phyloP scores from a whole-genome alignment of 2,329 filamentous ascomycete species.

The Penicillium olsonii region DNA sequence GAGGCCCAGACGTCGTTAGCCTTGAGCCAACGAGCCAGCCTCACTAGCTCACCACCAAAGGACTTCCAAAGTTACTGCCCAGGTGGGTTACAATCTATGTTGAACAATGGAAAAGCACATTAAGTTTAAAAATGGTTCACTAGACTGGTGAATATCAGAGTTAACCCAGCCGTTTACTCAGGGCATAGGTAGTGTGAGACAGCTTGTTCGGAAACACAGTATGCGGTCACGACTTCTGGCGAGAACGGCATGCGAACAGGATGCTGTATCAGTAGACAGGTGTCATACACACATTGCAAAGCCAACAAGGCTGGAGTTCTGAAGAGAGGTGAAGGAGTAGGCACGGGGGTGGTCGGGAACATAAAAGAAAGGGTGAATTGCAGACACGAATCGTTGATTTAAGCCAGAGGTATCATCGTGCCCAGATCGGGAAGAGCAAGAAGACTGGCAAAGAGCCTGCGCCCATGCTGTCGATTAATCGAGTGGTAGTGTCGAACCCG shows the following conservation, averaged over 20 bases:
- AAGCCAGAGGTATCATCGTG: background rate
- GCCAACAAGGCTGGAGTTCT: conserved; percentile 1
- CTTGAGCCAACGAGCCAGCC: background rate
- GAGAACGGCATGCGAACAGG: conserved; percentile 2
- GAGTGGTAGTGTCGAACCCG: background rate
- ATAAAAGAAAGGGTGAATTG: background rate
- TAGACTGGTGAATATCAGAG: conserved; percentile 3
- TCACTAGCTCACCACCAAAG: too few relatives aligned
- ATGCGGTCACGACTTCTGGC: conserved; percentile 1
- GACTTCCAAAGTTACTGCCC: too few relatives aligned
- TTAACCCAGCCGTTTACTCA: conserved; percentile 1
- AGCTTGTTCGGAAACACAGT: conserved; percentile 7
- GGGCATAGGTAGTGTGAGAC: background rate
- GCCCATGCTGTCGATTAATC: background rate
- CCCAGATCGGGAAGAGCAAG: background rate
- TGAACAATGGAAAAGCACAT: background rate
- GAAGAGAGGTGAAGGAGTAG: background rate
- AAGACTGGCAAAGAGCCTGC: background rate
- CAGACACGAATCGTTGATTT: conserved; percentile 3
- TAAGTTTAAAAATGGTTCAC: conserved; percentile 6
- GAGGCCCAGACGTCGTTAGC: too few relatives aligned
- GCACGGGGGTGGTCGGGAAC: background rate
- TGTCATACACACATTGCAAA: conserved; percentile 6
- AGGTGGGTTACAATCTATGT: background rate
- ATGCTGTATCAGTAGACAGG: background rate